phyloP scores from a whole-genome alignment of 2,329 filamentous ascomycete species.

The Lachnellula cervina region DNA sequence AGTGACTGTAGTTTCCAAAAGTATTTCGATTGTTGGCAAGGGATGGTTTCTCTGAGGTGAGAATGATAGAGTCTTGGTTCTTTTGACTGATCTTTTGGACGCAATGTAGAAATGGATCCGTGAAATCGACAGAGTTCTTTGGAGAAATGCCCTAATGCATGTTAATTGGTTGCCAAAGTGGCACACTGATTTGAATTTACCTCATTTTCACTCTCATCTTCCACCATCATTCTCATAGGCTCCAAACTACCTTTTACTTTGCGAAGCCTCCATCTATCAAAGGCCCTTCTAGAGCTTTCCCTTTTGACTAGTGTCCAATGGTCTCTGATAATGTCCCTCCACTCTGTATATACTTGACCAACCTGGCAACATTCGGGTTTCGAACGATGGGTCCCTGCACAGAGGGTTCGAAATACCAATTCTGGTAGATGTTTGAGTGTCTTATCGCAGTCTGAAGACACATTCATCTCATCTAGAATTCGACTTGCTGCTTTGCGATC shows the following conservation, averaged over 20 bases:
- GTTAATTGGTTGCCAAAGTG: not conserved
- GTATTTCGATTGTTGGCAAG: not conserved
- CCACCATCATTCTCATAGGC: not conserved
- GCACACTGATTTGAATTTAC: not conserved
- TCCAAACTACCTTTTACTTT: conserved; percentile 3
- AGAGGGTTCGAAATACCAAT: conserved; percentile 1
- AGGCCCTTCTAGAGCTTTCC: not conserved
- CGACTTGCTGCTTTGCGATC: not conserved
- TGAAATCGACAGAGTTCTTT: not conserved
- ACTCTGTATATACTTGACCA: conserved; percentile 2
- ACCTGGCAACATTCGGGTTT: not conserved
- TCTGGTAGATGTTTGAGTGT: conserved; percentile 3
- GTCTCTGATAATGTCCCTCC: conserved; percentile 3
- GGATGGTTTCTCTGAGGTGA: not conserved
- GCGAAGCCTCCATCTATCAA: conserved; percentile 1
- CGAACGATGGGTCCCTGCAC: not conserved
- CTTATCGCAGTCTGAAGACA: not conserved
- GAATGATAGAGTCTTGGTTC: not conserved
- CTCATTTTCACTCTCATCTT: conserved; percentile 3
- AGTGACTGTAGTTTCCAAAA: conserved; percentile 3
- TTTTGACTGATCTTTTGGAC: not conserved
- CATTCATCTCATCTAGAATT: conserved; percentile 3
- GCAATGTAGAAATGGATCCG: not conserved
- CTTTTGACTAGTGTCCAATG: not conserved
- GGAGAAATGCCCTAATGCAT: not conserved